Conservation (phyloP, 106 monocot genomes). For the Dactylorhiza incarnata region DNA sequence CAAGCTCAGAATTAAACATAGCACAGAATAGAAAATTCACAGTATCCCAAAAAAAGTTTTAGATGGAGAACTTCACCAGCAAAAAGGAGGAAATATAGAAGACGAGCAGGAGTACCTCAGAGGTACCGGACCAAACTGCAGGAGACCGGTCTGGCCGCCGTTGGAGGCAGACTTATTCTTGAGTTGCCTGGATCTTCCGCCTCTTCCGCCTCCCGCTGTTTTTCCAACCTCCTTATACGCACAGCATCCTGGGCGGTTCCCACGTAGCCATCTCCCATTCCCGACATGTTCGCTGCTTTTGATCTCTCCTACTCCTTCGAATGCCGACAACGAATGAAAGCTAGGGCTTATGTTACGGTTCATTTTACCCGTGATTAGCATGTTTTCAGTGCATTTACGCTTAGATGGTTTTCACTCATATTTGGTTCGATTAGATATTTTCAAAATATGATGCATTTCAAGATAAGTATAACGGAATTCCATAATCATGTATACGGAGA, state of each 20-base stretch:
- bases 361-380: no score
- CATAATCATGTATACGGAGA: no score
- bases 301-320: not conserved
- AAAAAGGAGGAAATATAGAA: not conserved
- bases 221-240: slow-evolving; percentile 92
- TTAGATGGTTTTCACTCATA: no score
- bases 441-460: no score
- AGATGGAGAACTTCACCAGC: not conserved
- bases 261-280: slow-evolving; percentile 97
- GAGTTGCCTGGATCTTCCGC: slow-evolving; percentile 84
- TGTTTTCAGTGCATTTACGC: no score
- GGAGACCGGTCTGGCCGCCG: slow-evolving; percentile 76
- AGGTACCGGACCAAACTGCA: slow-evolving; percentile 99
- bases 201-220: slow-evolving; percentile 96
- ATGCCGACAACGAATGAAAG: no score
- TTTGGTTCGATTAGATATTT: no score
- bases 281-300: slow-evolving; percentile 46
- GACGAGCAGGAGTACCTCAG: slow-evolving; percentile 46
- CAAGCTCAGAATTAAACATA: not conserved
- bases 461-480: no score
- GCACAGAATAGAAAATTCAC: not conserved
- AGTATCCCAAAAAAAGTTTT: not conserved
- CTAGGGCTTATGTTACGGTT: no score
- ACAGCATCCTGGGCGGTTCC: slow-evolving; percentile 95
- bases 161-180: slow-evolving; percentile 83